Conservation (phyloP, 441 rosid species). For the Aquilaria agallochum region DNA sequence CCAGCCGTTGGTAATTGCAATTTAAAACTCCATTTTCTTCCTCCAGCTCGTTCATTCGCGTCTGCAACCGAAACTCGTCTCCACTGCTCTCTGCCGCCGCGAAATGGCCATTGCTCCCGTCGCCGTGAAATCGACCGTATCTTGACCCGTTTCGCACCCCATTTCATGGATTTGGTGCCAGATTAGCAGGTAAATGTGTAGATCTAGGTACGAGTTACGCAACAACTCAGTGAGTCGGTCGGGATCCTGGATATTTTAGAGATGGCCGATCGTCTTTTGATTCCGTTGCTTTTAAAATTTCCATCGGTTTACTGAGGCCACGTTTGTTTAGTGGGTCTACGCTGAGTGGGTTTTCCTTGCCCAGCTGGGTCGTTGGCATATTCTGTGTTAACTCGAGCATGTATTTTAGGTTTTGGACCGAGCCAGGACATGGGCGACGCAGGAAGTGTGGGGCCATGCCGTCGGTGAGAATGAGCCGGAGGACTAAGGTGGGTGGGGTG, state of each 20-base stretch:
- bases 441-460: constrained; percentile 59
- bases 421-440: constrained; percentile 8
- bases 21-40: no score
- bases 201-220: neutral
- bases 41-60: no score
- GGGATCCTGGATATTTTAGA: constrained; percentile 8
- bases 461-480: constrained; percentile 75
- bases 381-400: constrained; percentile 4
- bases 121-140: no score
- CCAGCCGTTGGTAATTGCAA: no score
- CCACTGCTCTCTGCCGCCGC: no score
- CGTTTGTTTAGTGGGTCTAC: constrained; percentile 2
- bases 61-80: no score
- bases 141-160: no score
- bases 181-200: neutral
- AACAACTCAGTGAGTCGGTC: constrained; percentile 10
- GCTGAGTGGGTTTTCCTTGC: neutral
- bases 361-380: no score
- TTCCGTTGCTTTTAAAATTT: neutral
- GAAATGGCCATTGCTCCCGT: no score
- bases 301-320: constrained; percentile 3
- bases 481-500: constrained; percentile 79
- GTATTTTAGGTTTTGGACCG: constrained; percentile 19
- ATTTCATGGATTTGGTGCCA: no score
- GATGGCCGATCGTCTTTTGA: neutral